Percentiles rank a stretch among this genome's conserved stretches.
These are phyloP conservation scores for Spencermartinsiella europaea DNA, from an alignment of 805 yeast genomes.

Conservation along the genomic window DNA sequence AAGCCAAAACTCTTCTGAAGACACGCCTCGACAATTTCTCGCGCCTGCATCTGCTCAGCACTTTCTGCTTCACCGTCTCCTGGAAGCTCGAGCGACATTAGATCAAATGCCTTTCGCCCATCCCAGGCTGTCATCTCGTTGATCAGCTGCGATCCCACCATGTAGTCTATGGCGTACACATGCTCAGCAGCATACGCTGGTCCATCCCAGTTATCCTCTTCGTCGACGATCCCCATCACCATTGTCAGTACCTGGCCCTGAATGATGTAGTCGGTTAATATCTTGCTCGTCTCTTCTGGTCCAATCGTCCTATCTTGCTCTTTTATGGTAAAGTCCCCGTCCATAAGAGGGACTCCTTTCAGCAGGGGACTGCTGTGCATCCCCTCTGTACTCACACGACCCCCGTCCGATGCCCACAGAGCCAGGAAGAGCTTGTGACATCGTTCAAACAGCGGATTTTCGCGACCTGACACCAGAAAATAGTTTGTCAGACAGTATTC, in stretches of 20 bases:
- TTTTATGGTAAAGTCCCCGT: not conserved
- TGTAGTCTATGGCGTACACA: not conserved
- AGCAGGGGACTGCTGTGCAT: conserved; percentile 4
- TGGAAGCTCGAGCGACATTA: conserved; percentile 4
- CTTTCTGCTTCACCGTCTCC: conserved; percentile 2
- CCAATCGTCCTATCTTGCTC: not conserved
- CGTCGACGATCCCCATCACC: conserved; percentile 1
- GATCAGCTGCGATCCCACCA: conserved; percentile 3
- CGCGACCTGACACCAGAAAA: not conserved
- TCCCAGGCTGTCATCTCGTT: conserved; percentile 1
- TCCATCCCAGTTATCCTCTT: conserved; percentile 4
- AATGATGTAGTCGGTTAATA: conserved; percentile 5
- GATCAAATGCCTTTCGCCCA: conserved; percentile 2
- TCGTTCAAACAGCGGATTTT: conserved; percentile 2
- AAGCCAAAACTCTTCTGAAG: conserved; percentile 4
- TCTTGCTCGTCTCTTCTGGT: not conserved
- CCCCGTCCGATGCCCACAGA: conserved; percentile 2
- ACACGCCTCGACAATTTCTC: conserved; percentile 5
- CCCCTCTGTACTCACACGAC: not conserved
- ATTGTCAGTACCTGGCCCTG: conserved; percentile 3
- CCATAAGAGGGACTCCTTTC: not conserved
- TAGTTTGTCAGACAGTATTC: conserved; percentile 1
- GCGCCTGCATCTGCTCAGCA: conserved; percentile 4
- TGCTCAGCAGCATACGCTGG: conserved; percentile 3
- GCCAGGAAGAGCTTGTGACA: conserved; percentile 3